Conservation (phyloP, 179 eudicot species). For the Silene coronaria region DNA sequence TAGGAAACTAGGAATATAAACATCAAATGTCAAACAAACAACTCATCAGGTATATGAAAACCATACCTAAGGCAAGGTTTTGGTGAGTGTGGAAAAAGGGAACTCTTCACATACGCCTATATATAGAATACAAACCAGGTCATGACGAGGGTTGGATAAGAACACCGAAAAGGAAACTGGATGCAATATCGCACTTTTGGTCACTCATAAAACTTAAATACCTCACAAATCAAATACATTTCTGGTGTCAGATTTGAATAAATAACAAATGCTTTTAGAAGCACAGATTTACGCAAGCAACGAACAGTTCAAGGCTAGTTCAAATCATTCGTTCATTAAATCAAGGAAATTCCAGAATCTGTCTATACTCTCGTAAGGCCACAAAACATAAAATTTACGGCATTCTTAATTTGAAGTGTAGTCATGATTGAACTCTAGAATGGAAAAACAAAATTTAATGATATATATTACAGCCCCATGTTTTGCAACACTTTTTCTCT, state of each 20-base stretch:
- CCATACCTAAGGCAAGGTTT: conserved; percentile 73
- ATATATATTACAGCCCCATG: no score
- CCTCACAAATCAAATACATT: neutral
- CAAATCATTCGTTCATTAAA: neutral
- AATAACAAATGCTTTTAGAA: neutral
- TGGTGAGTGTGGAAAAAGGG: conserved; percentile 82
- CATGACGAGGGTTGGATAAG: neutral
- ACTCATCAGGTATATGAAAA: neutral
- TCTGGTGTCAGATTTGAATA: neutral
- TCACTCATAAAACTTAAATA: neutral
- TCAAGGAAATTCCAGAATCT: neutral
- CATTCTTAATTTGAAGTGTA: neutral
- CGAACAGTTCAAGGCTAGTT: neutral
- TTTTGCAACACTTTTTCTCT: no score
- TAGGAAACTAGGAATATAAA: neutral
- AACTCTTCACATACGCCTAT: conserved; percentile 82
- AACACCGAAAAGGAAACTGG: neutral
- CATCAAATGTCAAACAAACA: conserved; percentile 13
- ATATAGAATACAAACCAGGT: conserved; percentile 11
- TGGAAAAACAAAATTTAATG: neutral
- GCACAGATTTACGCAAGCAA: no score
- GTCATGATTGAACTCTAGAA: neutral
- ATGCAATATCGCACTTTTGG: neutral
- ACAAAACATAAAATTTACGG: neutral
- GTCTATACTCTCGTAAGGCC: neutral